These are phyloP conservation scores for Clathrospora elynae DNA, from an alignment of 2,329 filamentous ascomycete species.

Conservation along the genomic window DNA sequence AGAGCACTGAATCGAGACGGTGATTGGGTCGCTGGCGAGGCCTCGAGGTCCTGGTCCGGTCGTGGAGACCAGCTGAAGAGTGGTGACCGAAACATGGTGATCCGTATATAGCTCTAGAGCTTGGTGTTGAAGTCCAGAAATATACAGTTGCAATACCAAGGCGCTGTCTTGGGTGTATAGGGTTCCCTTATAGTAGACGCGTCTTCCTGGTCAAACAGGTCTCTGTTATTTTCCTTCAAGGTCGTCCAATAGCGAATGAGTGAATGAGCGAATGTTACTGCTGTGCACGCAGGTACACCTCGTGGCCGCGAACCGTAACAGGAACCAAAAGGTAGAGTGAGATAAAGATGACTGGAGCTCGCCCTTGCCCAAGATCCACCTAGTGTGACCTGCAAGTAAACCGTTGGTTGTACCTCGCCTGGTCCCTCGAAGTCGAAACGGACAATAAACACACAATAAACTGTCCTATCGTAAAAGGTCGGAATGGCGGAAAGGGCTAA, in stretches of 20 bases:
- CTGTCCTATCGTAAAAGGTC: constrained; percentile 5
- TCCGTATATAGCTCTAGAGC: constrained; percentile 13
- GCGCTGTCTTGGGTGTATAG: constrained; percentile 22
- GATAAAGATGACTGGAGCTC: constrained; percentile 42
- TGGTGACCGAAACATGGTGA: constrained; percentile 41
- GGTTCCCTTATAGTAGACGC: constrained; percentile 38
- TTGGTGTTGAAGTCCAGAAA: constrained; percentile 16
- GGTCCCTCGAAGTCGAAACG: constrained; percentile 19
- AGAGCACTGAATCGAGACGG: constrained; percentile 29
- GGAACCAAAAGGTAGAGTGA: constrained; percentile 19
- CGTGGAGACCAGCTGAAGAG: constrained; percentile 43
- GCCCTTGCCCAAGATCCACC: constrained; percentile 35
- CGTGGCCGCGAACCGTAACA: constrained; percentile 22
- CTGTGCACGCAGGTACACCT: constrained; percentile 34
- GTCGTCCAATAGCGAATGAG: constrained; percentile 32
- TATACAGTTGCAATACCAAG: constrained; percentile 12
- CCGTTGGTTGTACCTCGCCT: constrained; percentile 28
- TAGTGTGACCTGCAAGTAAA: constrained; percentile 34
- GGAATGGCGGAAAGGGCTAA: constrained; percentile 20
- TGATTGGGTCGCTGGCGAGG: constrained; percentile 25
- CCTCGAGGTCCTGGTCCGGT: constrained; percentile 36
- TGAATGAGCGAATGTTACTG: constrained; percentile 23
- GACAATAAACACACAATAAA: constrained; percentile 10
- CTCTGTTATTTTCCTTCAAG: constrained; percentile 23
- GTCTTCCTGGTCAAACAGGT: constrained; percentile 27